Evolutionary conservation across 306 rosid genomes (phyloP).

Genomic region (Citrullus amarus): DNA sequence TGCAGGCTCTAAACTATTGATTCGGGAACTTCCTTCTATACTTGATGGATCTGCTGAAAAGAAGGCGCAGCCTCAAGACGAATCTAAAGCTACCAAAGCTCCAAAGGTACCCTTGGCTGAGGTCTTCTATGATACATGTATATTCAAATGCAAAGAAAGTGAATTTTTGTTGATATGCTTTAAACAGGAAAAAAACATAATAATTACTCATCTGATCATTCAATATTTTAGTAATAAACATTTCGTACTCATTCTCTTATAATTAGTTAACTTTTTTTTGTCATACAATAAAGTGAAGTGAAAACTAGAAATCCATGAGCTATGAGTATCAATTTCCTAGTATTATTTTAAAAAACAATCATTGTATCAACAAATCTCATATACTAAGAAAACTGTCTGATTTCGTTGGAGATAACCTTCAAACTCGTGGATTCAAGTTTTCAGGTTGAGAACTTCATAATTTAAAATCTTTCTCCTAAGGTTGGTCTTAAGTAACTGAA

Average conservation of each 20-base stretch:
- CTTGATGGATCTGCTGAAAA: constrained; percentile 70
- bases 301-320: not conserved
- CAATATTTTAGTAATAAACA: not conserved
- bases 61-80: constrained; percentile 64
- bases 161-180: not conserved
- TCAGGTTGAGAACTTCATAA: too few relatives aligned
- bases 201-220: not conserved
- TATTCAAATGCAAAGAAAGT: not conserved
- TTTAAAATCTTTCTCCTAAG: too few relatives aligned
- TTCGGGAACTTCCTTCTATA: constrained; percentile 71
- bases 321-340: not conserved
- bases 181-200: not conserved
- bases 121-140: not conserved
- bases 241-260: not conserved
- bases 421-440: too few relatives aligned
- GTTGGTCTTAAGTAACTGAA: too few relatives aligned
- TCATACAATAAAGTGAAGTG: not conserved
- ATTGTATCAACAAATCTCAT: not conserved
- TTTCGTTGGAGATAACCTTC: too few relatives aligned
- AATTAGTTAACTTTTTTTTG: not conserved
- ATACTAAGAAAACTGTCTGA: not conserved
- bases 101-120: constrained; percentile 55
- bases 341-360: not conserved
- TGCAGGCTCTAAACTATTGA: constrained; percentile 59
- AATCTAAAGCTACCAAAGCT: constrained; percentile 64